These are phyloP conservation scores for Adansonia madagascariensis DNA, from an alignment of 441 rosid species.

Conservation along the genomic window DNA sequence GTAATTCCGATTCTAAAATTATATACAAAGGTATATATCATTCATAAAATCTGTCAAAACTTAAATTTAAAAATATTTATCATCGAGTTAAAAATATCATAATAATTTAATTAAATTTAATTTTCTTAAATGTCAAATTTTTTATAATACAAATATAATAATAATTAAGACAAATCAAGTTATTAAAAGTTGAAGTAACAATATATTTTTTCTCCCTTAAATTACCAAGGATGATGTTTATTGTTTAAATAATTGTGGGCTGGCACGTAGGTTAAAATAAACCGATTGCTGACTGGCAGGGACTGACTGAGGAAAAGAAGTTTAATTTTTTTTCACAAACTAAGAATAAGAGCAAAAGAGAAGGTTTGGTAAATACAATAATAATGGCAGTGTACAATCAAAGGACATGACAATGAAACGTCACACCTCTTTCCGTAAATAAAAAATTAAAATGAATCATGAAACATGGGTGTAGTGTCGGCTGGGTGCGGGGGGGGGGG, in stretches of 20 bases:
- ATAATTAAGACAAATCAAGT: not conserved
- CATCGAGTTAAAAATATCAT: too few species aligned
- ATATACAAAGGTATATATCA: not conserved
- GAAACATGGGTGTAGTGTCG: not conserved
- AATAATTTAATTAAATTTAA: too few species aligned
- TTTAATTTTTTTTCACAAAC: not conserved
- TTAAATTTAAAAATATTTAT: too few species aligned
- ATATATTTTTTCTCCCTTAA: too few species aligned
- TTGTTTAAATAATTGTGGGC: too few species aligned
- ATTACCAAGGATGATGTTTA: too few species aligned
- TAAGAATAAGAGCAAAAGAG: not conserved
- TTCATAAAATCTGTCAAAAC: too few species aligned
- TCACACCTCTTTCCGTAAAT: not conserved
- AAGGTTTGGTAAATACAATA: not conserved
- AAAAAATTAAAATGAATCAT: not conserved
- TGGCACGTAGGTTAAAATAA: too few species aligned
- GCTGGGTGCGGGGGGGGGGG: not conserved
- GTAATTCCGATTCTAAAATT: slow-evolving; percentile 20
- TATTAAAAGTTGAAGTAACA: not conserved
- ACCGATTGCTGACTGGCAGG: too few species aligned
- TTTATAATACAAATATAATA: too few species aligned
- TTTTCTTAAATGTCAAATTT: too few species aligned
- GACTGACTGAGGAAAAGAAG: not conserved
- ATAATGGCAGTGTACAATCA: slow-evolving; percentile 24
- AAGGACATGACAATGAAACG: slow-evolving; percentile 29